Evolutionary conservation across 2,329 filamentous ascomycete genomes (phyloP).

Genomic region (Apiospora phragmitis): DNA sequence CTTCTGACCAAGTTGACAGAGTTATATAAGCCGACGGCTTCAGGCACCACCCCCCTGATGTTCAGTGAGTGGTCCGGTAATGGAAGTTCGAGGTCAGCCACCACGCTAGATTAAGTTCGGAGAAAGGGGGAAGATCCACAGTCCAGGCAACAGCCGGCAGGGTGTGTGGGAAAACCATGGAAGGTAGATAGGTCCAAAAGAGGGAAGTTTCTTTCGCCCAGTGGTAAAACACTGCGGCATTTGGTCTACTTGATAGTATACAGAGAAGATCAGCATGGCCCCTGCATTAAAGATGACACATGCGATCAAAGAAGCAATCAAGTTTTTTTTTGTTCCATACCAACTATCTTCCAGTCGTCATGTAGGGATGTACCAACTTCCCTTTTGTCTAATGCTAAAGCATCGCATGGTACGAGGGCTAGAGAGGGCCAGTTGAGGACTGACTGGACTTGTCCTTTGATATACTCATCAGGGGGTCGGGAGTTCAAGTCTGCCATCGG

Average conservation of each 20-base stretch:
- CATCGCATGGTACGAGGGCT: not conserved
- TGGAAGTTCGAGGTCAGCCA: not conserved
- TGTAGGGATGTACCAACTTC: not conserved
- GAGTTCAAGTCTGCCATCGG: not conserved
- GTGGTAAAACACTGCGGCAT: constrained; percentile 12
- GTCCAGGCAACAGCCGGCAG: not conserved
- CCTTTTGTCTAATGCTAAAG: not conserved
- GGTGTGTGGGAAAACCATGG: not conserved
- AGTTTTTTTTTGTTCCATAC: constrained; percentile 50
- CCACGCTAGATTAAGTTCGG: not conserved
- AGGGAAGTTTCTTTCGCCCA: not conserved
- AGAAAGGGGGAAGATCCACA: not conserved
- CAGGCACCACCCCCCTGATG: not conserved
- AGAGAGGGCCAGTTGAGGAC: not conserved
- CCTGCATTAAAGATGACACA: constrained; percentile 93
- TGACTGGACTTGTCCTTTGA: not conserved
- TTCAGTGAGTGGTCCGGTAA: not conserved
- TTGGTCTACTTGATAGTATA: constrained; percentile 15
- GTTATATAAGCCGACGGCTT: not conserved
- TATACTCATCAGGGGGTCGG: not conserved
- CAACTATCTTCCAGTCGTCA: not conserved
- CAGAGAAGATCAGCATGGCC: constrained; percentile 18
- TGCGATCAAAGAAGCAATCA: constrained; percentile 73
- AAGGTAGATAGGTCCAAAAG: not conserved
- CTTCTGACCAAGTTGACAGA: not conserved